These are phyloP conservation scores for Cochlearia excelsa DNA, from an alignment of 345 rosid genomes.

Conservation along the genomic window DNA sequence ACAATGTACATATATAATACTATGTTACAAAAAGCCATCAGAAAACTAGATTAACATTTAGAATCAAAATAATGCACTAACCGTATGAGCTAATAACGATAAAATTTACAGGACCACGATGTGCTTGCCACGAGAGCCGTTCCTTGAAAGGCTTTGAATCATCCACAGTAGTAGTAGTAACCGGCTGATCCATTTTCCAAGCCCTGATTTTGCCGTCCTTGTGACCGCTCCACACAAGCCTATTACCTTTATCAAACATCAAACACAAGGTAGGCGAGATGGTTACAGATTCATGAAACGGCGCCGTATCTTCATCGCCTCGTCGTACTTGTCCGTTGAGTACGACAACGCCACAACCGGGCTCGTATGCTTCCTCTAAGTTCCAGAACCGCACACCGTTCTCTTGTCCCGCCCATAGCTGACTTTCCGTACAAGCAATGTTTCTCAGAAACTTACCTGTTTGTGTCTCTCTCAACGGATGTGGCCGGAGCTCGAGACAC, in stretches of 20 bases:
- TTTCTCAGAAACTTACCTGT: constrained; percentile 73
- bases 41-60: background rate
- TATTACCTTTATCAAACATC: constrained; percentile 54
- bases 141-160: constrained; percentile 50
- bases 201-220: constrained; percentile 81
- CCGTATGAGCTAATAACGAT: constrained; percentile 67
- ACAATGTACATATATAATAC: constrained; percentile 5
- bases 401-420: constrained; percentile 95
- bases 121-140: constrained; percentile 83
- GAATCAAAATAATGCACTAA: constrained; percentile 23
- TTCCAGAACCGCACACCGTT: constrained; percentile 79
- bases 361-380: constrained; percentile 55
- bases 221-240: constrained; percentile 81
- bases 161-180: constrained; percentile 1
- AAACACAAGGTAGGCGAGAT: constrained; percentile 76
- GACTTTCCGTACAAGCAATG: constrained; percentile 74
- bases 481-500: constrained; percentile 79
- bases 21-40: background rate
- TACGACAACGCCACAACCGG: constrained; percentile 47
- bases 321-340: constrained; percentile 57
- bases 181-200: constrained; percentile 66
- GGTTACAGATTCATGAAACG: constrained; percentile 70
- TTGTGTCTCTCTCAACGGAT: constrained; percentile 92
- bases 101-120: constrained; percentile 67
- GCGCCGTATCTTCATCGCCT: constrained; percentile 96